Evolutionary conservation across 805 yeast species (phyloP), one percentile per base, ranked within the genome.

Genomic region (Cyberlindnera galapagoensis): DNA sequence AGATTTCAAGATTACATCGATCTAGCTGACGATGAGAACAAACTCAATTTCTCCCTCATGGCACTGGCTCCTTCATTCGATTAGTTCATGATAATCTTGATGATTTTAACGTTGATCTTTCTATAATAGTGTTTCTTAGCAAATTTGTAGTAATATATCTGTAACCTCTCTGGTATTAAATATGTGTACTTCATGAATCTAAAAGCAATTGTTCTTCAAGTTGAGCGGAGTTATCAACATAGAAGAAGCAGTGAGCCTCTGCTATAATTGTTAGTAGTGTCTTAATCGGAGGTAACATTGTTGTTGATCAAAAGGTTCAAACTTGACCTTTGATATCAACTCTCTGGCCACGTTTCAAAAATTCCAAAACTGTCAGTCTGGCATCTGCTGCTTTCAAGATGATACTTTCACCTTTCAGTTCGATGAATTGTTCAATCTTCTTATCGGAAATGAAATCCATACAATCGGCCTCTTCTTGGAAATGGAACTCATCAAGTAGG

Each of bases 271-370:
- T n/a, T n/a, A n/a, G n/a, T n/a, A n/a, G n/a, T 20, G 22, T 11
- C 10, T 20, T 9, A 9, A 20, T 9, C 11, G 22, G 10, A 20
- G 22, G 9, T 11, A 20, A 9, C 22, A 20, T 20, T 9, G 9
- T 23, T 23, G 9, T 13, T 10, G 26, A 10, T 23, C n/a, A 16
- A 15, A 13, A 10, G n/a, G n/a, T 12, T 38, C 35, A 78, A 7
- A 76, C 67, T 57, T 88, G 97, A 1, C 97, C 97, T 62, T 88
- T 88, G 40, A 90, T 87, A 51, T 88, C 97, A 10, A 88, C 76
- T 49, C 68, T 79, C 38, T 62, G 71, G 44, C 68, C 60, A 29
- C 44, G 56, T 39, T 54, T 56, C 43, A 56, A 63, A 29, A 49
- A 60, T 40, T 38, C 54, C 39, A 60, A 53, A 4, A 76, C 55